Conservation (phyloP, 2,329 filamentous ascomycete genomes). For the Phialemonium atrogriseum region DNA sequence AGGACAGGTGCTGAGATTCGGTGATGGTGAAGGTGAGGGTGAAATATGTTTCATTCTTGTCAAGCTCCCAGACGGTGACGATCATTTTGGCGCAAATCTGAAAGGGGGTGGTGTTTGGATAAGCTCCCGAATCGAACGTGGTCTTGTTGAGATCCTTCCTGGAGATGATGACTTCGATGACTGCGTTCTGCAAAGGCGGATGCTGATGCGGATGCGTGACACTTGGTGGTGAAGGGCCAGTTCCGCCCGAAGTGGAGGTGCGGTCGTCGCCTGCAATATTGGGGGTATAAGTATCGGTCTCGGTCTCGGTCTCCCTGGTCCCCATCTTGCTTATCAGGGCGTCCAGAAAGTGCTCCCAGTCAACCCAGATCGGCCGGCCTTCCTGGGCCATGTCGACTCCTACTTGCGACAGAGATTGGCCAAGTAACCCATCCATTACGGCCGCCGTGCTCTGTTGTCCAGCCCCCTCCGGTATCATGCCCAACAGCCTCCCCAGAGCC, state of each 20-base stretch:
- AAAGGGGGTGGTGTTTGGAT: constrained; percentile 26
- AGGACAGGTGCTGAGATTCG: constrained; percentile 28
- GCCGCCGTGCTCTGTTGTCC: constrained; percentile 29
- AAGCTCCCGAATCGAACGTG: constrained; percentile 23
- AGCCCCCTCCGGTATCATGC: constrained; percentile 38
- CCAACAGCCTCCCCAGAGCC: constrained; percentile 62
- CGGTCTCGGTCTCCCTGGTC: constrained; percentile 5
- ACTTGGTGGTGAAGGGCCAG: constrained; percentile 12
- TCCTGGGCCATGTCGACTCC: constrained; percentile 68
- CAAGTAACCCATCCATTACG: constrained; percentile 53
- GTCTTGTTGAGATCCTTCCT: constrained; percentile 35
- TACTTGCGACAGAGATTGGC: constrained; percentile 59
- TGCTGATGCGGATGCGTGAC: constrained; percentile 23
- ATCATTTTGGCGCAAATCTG: constrained; percentile 64
- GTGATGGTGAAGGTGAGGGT: constrained; percentile 67
- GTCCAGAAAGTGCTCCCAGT: constrained; percentile 51
- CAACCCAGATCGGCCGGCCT: constrained; percentile 50
- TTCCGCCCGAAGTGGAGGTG: too few species aligned
- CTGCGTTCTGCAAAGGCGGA: constrained; percentile 37
- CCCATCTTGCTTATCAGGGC: constrained; percentile 31
- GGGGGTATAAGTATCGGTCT: constrained; percentile 4
- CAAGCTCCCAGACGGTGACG: constrained; percentile 63
- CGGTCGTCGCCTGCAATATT: constrained; percentile 11
- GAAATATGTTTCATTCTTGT: constrained; percentile 60
- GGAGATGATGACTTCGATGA: constrained; percentile 60